Conservation (phyloP, 2,329 filamentous ascomycete genomes). For the Claviceps arundinis region DNA sequence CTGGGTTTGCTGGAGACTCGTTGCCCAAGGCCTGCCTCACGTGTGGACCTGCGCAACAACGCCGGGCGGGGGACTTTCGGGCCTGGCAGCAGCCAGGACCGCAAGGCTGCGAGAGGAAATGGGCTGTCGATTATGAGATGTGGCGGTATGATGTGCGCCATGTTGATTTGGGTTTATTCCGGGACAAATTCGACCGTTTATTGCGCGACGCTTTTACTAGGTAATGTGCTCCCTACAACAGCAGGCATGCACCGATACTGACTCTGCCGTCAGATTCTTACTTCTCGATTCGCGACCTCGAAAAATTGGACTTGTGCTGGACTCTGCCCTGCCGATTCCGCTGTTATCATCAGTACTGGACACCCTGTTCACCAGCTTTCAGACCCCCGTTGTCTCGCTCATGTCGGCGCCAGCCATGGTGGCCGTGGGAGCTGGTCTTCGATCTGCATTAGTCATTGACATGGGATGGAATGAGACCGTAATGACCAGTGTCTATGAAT, state of each 20-base stretch:
- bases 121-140: constrained; percentile 56
- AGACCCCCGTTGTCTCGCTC: constrained; percentile 67
- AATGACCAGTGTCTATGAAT: constrained; percentile 81
- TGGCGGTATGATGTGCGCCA: constrained; percentile 65
- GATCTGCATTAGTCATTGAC: constrained; percentile 78
- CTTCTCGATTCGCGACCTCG: constrained; percentile 65
- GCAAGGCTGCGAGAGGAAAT: constrained; percentile 32
- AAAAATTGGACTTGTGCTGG: constrained; percentile 61
- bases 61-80: constrained; percentile 70
- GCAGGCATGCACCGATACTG: neutral
- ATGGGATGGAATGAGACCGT: constrained; percentile 87
- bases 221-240: constrained; percentile 25
- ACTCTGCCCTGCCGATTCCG: constrained; percentile 63
- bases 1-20: constrained; percentile 78
- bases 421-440: constrained; percentile 65
- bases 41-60: constrained; percentile 63
- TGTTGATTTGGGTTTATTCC: constrained; percentile 64
- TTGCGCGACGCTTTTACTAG: constrained; percentile 72
- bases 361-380: constrained; percentile 68
- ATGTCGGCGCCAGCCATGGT: constrained; percentile 65
- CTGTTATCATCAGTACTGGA: constrained; percentile 64
- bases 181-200: constrained; percentile 75
- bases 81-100: constrained; percentile 46
- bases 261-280: constrained; percentile 33
- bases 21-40: constrained; percentile 56